A percentile compares a stretch with the other conserved stretches of the same genome.
Evolutionary conservation across 2,329 filamentous ascomycete genomes (phyloP).

Genomic region (Epichloe bromicola): DNA sequence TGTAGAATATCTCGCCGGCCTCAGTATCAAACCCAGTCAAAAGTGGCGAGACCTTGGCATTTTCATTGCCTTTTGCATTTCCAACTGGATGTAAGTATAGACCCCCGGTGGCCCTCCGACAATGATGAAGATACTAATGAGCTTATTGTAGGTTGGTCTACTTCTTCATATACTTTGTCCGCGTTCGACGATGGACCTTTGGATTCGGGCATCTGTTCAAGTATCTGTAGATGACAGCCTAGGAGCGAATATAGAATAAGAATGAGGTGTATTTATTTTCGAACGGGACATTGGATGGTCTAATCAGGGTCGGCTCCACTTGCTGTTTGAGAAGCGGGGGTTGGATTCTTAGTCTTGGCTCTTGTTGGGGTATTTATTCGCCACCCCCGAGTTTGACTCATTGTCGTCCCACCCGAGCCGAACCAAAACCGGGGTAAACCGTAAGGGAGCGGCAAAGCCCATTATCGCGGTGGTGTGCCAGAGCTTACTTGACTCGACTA

Average conservation of each 20-base stretch:
- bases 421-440: too few species aligned
- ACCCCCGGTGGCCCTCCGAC: background rate
- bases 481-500: too few species aligned
- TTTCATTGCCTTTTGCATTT: constrained; percentile 56
- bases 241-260: background rate
- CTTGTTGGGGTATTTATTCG: too few species aligned
- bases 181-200: constrained; percentile 58
- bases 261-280: background rate
- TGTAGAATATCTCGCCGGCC: constrained; percentile 49
- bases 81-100: constrained; percentile 42
- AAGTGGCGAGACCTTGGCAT: constrained; percentile 64
- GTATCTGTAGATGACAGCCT: background rate
- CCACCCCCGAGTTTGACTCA: too few species aligned
- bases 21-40: constrained; percentile 36
- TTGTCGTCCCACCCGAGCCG: too few species aligned
- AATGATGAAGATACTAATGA: background rate
- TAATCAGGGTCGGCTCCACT: background rate
- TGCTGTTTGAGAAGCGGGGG: too few species aligned
- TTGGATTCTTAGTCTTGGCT: too few species aligned
- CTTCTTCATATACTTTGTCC: constrained; percentile 64
- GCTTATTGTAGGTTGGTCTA: constrained; percentile 40
- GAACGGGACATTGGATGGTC: background rate
- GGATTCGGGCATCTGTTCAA: constrained; percentile 46
- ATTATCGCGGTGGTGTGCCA: too few species aligned
- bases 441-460: too few species aligned